A percentile compares a stretch with the other conserved stretches of the same genome.
Evolutionary conservation across 2,329 filamentous ascomycete genomes (phyloP).

Genomic region (Pyrenophora teres): DNA sequence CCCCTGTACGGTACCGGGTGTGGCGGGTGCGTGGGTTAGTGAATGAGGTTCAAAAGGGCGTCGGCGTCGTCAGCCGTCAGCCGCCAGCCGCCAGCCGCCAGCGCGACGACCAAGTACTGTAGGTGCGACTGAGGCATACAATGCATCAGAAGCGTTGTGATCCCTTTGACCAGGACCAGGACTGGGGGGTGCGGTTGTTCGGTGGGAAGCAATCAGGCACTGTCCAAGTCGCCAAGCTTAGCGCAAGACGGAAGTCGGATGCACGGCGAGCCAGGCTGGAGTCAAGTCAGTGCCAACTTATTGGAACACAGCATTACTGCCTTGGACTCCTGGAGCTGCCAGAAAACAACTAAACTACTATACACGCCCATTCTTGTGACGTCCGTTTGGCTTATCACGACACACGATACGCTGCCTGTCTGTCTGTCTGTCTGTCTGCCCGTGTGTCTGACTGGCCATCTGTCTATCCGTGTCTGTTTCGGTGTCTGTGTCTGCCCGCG

Average conservation of each 20-base stretch:
- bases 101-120: no score
- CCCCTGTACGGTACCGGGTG: constrained; percentile 5
- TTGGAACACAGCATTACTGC: constrained; percentile 5
- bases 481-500: constrained; percentile 5
- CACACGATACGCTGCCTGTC: neutral
- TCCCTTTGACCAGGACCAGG: neutral
- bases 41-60: neutral
- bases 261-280: constrained; percentile 13
- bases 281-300: neutral
- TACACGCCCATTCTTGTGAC: constrained; percentile 24
- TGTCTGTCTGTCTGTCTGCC: constrained; percentile 7
- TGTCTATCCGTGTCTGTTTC: neutral
- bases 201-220: constrained; percentile 15
- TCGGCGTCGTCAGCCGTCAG: neutral
- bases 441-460: neutral
- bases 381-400: constrained; percentile 6
- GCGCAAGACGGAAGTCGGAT: constrained; percentile 22
- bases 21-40: neutral
- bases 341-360: neutral
- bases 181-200: neutral
- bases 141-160: constrained; percentile 1
- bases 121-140: neutral
- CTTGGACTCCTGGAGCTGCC: constrained; percentile 13
- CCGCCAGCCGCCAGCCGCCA: no score
- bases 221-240: constrained; percentile 16